phyloP scores from a whole-genome alignment of 108 stramenopile genomes.

The Chaetoceros tenuissimus region DNA sequence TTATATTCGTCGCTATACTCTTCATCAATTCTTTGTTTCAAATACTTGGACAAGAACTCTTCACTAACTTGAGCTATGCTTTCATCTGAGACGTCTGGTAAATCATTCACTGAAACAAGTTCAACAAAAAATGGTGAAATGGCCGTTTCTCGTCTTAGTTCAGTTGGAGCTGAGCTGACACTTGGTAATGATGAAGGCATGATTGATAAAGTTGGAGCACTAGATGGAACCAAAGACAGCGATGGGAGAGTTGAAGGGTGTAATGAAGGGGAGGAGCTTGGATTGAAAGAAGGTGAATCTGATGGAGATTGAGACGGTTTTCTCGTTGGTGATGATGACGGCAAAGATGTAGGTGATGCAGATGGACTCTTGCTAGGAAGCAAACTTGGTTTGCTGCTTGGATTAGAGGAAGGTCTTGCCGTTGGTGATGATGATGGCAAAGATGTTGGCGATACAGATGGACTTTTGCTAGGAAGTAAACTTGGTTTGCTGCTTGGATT shows the following conservation, averaged over 20 bases:
- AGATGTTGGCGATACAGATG: background rate
- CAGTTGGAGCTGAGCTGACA: background rate
- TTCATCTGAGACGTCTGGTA: background rate
- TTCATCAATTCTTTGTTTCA: background rate
- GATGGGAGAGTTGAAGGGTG: slow-evolving; percentile 1
- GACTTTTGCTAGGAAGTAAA: background rate
- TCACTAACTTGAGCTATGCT: background rate
- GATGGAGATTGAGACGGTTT: slow-evolving; percentile 1
- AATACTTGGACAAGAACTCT: background rate
- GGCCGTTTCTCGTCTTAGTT: background rate
- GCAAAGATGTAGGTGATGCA: background rate
- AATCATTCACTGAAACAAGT: background rate
- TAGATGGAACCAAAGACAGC: background rate
- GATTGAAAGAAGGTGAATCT: too few species aligned
- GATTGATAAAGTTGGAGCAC: background rate
- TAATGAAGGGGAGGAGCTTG: slow-evolving; percentile 2
- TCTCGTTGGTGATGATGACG: background rate
- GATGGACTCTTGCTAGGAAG: background rate
- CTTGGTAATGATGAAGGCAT: background rate
- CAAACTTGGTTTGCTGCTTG: background rate
- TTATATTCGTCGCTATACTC: background rate
- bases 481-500: background rate
- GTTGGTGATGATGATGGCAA: background rate
- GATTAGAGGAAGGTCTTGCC: background rate
- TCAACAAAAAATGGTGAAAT: background rate